phyloP scores from a whole-genome alignment of 345 rosid genomes.

The Erysimum cheiranthoides region DNA sequence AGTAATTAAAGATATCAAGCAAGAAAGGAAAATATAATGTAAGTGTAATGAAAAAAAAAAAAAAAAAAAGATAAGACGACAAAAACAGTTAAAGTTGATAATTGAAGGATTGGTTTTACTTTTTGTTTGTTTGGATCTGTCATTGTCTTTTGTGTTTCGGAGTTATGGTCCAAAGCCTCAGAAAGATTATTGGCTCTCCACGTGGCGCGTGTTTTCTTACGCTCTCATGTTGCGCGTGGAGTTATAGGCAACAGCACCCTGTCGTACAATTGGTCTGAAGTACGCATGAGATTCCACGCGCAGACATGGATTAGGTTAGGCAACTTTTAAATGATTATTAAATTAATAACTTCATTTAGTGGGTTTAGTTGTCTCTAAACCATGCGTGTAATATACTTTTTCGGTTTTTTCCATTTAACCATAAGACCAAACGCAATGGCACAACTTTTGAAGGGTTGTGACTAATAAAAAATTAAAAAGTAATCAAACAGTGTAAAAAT shows the following conservation, averaged over 20 bases:
- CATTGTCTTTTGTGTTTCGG: slow-evolving; percentile 41
- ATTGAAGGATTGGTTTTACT: slow-evolving; percentile 33
- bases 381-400: slow-evolving; percentile 34
- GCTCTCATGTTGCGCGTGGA: slow-evolving; percentile 14
- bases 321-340: slow-evolving; percentile 7
- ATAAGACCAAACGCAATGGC: too few species aligned
- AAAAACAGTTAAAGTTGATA: slow-evolving; percentile 44
- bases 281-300: slow-evolving; percentile 51
- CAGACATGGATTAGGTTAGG: slow-evolving; percentile 42
- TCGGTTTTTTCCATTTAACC: background rate
- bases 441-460: too few species aligned
- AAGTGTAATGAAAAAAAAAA: background rate
- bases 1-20: slow-evolving; percentile 12
- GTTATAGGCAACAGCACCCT: slow-evolving; percentile 6
- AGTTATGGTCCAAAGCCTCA: slow-evolving; percentile 38
- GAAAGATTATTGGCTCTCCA: slow-evolving; percentile 35
- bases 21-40: slow-evolving; percentile 3
- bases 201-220: slow-evolving; percentile 21
- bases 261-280: slow-evolving; percentile 46
- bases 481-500: too few species aligned
- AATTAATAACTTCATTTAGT: slow-evolving; percentile 18
- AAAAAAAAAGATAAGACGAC: slow-evolving; percentile 21
- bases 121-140: slow-evolving; percentile 46
- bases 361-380: slow-evolving; percentile 24
- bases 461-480: too few species aligned